A percentile compares a stretch with the other conserved stretches of the same genome.
phyloP scores from a whole-genome alignment of 2,329 filamentous ascomycete species.

The Epichloe brachyelytri region DNA sequence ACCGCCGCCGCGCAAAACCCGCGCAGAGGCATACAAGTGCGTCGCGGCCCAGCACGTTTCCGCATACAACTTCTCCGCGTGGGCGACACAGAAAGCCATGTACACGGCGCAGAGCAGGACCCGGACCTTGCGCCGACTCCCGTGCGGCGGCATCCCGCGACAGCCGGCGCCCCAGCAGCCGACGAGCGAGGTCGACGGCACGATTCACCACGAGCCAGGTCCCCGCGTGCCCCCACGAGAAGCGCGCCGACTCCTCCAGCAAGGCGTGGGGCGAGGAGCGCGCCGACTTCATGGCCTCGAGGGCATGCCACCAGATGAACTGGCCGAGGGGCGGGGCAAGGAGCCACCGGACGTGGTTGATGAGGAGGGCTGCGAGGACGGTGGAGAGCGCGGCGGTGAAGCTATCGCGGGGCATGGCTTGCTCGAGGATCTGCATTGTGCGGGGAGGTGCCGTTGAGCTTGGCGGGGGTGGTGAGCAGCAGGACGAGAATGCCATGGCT shows the following conservation, averaged over 20 bases:
- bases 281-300: conserved; percentile 24
- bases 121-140: neutral
- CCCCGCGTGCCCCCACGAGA: conserved; percentile 5
- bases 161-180: neutral
- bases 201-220: conserved; percentile 1
- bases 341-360: conserved; percentile 26
- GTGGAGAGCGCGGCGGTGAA: conserved; percentile 10
- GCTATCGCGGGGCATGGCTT: conserved; percentile 13
- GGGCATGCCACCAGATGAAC: conserved; percentile 18
- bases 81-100: conserved; percentile 15
- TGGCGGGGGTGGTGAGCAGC: neutral
- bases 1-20: conserved; percentile 5
- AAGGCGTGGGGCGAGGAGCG: conserved; percentile 22
- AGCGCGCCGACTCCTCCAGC: conserved; percentile 14
- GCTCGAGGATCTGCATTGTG: neutral
- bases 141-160: neutral
- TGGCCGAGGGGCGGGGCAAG: conserved; percentile 17
- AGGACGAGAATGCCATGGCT: neutral
- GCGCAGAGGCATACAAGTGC: conserved; percentile 14
- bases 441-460: neutral
- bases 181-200: neutral
- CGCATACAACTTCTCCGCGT: conserved; percentile 17
- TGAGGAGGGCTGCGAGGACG: conserved; percentile 21
- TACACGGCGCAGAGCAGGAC: conserved; percentile 8
- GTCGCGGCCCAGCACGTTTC: conserved; percentile 16